Base-by-base conservation (phyloP, 2,329 filamentous ascomycete genomes). In the Aspergillus flavus region DNA sequence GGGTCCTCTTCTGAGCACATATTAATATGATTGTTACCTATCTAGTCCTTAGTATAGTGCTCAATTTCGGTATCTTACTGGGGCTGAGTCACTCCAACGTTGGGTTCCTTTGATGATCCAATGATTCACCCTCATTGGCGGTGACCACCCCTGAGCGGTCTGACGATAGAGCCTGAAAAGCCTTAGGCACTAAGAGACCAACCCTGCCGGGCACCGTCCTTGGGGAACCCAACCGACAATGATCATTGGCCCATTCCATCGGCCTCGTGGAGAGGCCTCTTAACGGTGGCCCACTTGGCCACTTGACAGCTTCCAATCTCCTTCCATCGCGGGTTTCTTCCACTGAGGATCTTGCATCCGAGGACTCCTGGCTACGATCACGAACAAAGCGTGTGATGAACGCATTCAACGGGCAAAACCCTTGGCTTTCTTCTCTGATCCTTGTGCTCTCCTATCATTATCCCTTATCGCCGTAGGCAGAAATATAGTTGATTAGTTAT, bases 311-410 rank as follows among this genome's bases (percentile, higher is more conserved):
- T 67, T 68, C 67, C 63, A 70, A 68, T 63, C 64, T 61, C 68
- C 66, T 60, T 60, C 59, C 57, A 65, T 64, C 54, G 61, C 57
- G 52, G 59, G 61, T 63, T 67, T 53, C 62, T 59, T 62, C 64
- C 59, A 57, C 57, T 61, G 61, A 66, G 59, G 66, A 71, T 71
- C 68, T 71, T 58, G 62, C 66, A 71, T 66, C 69, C 69, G 68
- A 64, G 63, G 66, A 66, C 64, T 66, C 66, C 66, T 66, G 66
- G 64, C 69, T 68, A 66, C 65, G 66, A 71, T 71, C 69, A 67
- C 48, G 39, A 61, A 61, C 23, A 43, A 45, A 63, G 41, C 41
- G 48, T 53, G 39, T 53, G 36, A 68, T 61, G 58, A 58, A 59
- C 61, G 43, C 26, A 19, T 55, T 52, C 26, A 43, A 48, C 12